Evolutionary conservation across 352 stramenopile genomes (phyloP), one percentile per base, ranked within the genome.

Genomic region (Phytophthora fragariae): DNA sequence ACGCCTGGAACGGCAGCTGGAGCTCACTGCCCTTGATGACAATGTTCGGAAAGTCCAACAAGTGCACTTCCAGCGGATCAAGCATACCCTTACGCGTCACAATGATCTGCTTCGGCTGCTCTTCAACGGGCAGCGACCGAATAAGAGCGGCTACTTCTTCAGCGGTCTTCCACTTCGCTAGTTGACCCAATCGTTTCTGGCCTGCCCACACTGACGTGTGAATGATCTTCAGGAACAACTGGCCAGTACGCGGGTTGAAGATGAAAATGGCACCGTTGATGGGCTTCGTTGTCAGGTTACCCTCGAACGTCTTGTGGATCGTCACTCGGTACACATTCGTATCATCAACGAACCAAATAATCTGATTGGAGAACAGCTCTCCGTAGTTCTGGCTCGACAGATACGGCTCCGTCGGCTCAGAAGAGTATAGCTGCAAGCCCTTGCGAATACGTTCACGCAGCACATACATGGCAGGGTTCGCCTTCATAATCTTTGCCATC

Each of bases 401-500:
- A 79, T 99, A 99, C 41, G 98, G 98, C 83, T 99, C 98, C 41
- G 98, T 99, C 46, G 98, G 98, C 78, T 99, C 98, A 65, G 97
- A 99, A 24, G 96, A 99, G 81, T 99, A 99, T 24, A 99, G 79
- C 74, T 99, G 98, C 41, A 99, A 85, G 62, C 98, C 98, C 88
- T 99, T 99, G 63, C 98, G 96, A 77, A 99, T 99, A 65, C 98
- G 97, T 78, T 99, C 98, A 55, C 98, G 92, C 31, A 99, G 88
- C 46, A 99, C 98, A 81, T 99, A 99, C 59, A 99, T 83, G 31
- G 98, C 98, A 46, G 98, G 98, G 80, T 99, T 99, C 2, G 98
- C 98, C 86, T 99, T 99, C 88, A 99, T 99, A 77, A 99, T 99
- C 88, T 99, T 99, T 39, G 98, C 98, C 98, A 99, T 99, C 8